These are phyloP conservation scores for Croton laevigatus DNA, from an alignment of 441 rosid species.

Conservation along the genomic window DNA sequence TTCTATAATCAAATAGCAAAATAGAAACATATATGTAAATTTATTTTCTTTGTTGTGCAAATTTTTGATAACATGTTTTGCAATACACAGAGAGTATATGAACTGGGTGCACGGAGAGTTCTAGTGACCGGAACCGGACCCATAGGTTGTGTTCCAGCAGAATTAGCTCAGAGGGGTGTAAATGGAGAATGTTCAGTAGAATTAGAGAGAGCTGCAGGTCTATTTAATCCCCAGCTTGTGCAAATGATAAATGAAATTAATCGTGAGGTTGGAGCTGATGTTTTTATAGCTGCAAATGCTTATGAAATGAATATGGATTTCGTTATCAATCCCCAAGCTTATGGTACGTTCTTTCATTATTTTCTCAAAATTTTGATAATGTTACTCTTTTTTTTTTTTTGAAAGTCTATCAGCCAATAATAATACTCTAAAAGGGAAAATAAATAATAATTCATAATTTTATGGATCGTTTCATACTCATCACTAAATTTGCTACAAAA, in stretches of 20 bases:
- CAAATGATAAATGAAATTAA: constrained; percentile 52
- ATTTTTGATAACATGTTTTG: not conserved
- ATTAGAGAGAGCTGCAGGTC: constrained; percentile 56
- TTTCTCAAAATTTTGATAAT: no score
- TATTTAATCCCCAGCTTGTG: constrained; percentile 71
- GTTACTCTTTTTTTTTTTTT: no score
- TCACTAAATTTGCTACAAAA: no score
- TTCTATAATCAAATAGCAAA: no score
- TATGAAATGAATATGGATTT: constrained; percentile 54
- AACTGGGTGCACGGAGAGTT: constrained; percentile 74
- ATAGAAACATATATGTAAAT: no score
- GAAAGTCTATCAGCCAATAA: no score
- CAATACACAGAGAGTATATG: constrained; percentile 48
- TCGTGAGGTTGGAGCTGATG: constrained; percentile 44
- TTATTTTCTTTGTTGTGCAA: no score
- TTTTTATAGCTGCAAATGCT: constrained; percentile 61
- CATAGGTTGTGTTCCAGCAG: constrained; percentile 84
- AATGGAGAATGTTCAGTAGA: constrained; percentile 65
- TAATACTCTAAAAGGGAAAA: no score
- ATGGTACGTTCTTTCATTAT: constrained; percentile 37
- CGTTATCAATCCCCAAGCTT: constrained; percentile 54
- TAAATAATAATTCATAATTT: no score
- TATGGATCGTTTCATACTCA: no score
- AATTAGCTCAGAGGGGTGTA: constrained; percentile 57
- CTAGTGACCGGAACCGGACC: constrained; percentile 93